A percentile compares a stretch with the other conserved stretches of the same genome.
These are phyloP conservation scores for Ilyonectria sp. DNA, from an alignment of 2,329 filamentous ascomycete species.

Conservation along the genomic window DNA sequence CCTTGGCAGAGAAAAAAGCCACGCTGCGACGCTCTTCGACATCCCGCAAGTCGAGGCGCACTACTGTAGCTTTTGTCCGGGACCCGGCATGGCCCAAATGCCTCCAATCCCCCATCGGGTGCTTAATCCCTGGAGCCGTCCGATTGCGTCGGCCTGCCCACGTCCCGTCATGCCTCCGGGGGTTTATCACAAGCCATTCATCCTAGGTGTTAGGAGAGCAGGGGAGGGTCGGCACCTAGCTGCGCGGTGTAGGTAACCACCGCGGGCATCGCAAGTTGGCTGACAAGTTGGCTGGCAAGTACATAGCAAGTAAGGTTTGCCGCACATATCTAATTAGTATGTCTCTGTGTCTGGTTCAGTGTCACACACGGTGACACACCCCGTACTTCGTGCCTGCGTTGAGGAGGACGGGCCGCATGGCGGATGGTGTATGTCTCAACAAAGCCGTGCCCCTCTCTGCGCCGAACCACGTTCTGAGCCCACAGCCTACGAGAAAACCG, in stretches of 20 bases:
- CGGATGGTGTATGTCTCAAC: constrained; percentile 26
- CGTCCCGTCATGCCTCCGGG: background rate
- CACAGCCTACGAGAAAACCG: constrained; percentile 25
- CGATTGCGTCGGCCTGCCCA: constrained; percentile 32
- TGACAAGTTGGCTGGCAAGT: background rate
- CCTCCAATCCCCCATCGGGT: constrained; percentile 31
- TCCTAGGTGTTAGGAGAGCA: background rate
- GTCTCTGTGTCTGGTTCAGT: background rate
- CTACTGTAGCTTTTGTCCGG: constrained; percentile 43
- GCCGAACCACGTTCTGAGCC: constrained; percentile 14
- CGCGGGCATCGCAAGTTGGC: background rate
- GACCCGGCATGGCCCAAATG: constrained; percentile 39
- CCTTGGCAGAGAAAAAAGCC: constrained; percentile 19
- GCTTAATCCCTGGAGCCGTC: constrained; percentile 35
- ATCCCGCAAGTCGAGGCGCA: constrained; percentile 24
- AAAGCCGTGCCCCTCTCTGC: constrained; percentile 21
- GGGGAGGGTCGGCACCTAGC: background rate
- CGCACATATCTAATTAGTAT: background rate
- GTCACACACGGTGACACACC: background rate
- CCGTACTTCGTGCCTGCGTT: constrained; percentile 9
- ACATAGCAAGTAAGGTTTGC: background rate
- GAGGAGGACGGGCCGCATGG: constrained; percentile 18
- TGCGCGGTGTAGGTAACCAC: background rate
- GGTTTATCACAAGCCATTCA: background rate
- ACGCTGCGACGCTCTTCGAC: constrained; percentile 29